Base-by-base conservation (phyloP, 2,329 filamentous ascomycete species). In the Fusarium sp. region DNA sequence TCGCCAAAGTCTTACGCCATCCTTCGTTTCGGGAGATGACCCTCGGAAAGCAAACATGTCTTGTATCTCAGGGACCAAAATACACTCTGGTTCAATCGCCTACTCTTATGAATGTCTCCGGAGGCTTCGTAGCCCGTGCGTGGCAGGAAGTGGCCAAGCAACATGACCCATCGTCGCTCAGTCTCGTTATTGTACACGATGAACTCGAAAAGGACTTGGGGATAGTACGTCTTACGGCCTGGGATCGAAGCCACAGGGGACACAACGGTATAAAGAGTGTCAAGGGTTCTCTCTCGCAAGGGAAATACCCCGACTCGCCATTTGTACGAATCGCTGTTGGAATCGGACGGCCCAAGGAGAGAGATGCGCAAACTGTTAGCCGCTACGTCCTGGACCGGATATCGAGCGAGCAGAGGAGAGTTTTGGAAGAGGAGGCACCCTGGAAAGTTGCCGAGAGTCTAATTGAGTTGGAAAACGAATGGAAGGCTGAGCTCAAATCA, bases 41-140 rank as follows among this genome's bases (percentile, higher is more conserved):
- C 76, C 82, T 75, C 83, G 87, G 86, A 54, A 83, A 87, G 34
- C 84, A 89, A 50, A 77, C 84, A 5, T 86, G 86, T 53, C 70
- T 84, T 28, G 81, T 84, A 49, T 87, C 83, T 5, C 69, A 81
- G 51, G 85, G 83, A 4, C 67, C 78, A 4, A 87, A 85, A 38
- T 89, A 88, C 76, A 91, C 88, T 3, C 84, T 97, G 17, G 89
- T 93, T 80, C 91, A 96, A 77, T 94, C 90, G 33, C 89, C 91
- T 0, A 88, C 88, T 0, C 81, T 91, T 34, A 98, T 99, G 96
- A 99, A 98, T 77, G 82, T 91, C 6, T 93, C 90, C 3, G 96
- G 96, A 0, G 84, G 85, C 0, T 92, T 90, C 62, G 87, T 97
- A 0, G 82, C 87, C 5, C 83, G 84, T 4, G 89, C 91, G 3